Percentiles rank a stretch among this genome's conserved stretches.
phyloP scores from a whole-genome alignment of 2,329 filamentous ascomycete species.

The Colletotrichum australisinense region DNA sequence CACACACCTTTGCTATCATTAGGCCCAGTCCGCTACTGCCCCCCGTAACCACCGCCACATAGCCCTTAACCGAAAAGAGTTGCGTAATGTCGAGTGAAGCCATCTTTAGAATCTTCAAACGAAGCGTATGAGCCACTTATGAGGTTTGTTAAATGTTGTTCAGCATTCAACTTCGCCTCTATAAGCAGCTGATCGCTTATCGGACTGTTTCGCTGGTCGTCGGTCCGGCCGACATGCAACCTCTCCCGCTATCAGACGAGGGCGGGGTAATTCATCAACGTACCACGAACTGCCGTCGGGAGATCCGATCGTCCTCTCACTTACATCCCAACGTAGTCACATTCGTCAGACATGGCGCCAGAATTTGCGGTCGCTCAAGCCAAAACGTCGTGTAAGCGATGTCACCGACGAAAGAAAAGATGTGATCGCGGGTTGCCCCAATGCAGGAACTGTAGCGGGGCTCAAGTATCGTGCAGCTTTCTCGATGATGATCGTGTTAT shows the following conservation, averaged over 20 bases:
- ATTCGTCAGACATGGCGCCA: not conserved
- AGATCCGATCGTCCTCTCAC: not conserved
- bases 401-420: constrained; percentile 55
- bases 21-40: constrained; percentile 57
- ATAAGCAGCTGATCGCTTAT: not conserved
- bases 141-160: not conserved
- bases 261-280: not conserved
- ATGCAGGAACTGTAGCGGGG: constrained; percentile 51
- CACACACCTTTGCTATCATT: constrained; percentile 55
- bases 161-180: too few relatives aligned
- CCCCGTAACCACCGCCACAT: constrained; percentile 49
- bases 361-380: constrained; percentile 18
- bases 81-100: constrained; percentile 9
- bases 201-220: not conserved
- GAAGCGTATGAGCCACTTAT: not conserved
- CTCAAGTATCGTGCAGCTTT: constrained; percentile 53
- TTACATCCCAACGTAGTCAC: not conserved
- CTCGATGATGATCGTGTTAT: constrained; percentile 50
- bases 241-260: not conserved
- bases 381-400: constrained; percentile 49
- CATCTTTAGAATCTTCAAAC: not conserved
- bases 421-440: constrained; percentile 52
- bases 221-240: not conserved
- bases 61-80: constrained; percentile 44
- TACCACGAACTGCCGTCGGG: not conserved